Evolutionary conservation across 2,329 filamentous ascomycete genomes (phyloP).

Genomic region (Ascochyta lentis): DNA sequence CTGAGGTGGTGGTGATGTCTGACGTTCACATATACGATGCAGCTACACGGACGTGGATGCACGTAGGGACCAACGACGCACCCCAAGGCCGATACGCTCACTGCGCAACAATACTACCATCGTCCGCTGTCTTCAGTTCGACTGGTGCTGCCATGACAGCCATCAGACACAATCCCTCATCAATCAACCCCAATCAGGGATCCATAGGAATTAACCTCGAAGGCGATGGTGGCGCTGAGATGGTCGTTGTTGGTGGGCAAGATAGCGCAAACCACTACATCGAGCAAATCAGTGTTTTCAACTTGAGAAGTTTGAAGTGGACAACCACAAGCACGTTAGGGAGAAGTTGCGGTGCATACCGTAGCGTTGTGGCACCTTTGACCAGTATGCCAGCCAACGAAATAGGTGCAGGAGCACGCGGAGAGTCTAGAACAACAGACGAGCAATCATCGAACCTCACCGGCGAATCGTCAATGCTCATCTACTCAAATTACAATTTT

Average conservation of each 20-base stretch:
- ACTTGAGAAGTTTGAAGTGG: constrained; percentile 93
- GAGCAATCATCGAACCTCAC: constrained; percentile 39
- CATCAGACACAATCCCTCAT: constrained; percentile 86
- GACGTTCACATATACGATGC: constrained; percentile 97
- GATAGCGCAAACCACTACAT: constrained; percentile 99
- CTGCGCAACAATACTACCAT: constrained; percentile 90
- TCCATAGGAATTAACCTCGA: constrained; percentile 88
- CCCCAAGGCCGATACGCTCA: constrained; percentile 96
- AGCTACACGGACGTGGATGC: constrained; percentile 81
- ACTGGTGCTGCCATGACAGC: constrained; percentile 83
- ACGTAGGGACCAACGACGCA: constrained; percentile 77
- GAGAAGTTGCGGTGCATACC: constrained; percentile 93
- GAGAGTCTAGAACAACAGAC: constrained; percentile 49
- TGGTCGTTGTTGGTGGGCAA: constrained; percentile 96
- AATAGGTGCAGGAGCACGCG: constrained; percentile 65
- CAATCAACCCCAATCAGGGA: constrained; percentile 84
- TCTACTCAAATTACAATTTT: constrained; percentile 99
- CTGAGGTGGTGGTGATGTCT: constrained; percentile 95
- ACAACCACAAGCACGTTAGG: constrained; percentile 86
- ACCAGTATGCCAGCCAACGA: constrained; percentile 68
- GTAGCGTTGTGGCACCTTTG: constrained; percentile 90
- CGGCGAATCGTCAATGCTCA: constrained; percentile 76
- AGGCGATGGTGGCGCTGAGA: constrained; percentile 89
- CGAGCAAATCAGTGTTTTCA: constrained; percentile 98
- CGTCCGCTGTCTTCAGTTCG: constrained; percentile 85